Evolutionary conservation across 2,329 filamentous ascomycete species (phyloP).

Genomic region (Botrytis byssoidea): DNA sequence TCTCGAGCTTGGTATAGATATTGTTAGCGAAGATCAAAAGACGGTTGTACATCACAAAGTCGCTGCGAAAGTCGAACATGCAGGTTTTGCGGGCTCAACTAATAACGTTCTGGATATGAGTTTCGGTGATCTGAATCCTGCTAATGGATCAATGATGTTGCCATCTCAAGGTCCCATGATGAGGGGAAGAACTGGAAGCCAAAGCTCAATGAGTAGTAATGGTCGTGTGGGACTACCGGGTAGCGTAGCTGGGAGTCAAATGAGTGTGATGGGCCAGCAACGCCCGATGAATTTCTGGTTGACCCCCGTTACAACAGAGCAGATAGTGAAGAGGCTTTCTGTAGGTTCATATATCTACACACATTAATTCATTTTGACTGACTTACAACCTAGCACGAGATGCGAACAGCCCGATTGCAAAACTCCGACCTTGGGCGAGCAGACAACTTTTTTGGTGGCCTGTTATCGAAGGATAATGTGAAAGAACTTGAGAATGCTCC

Average conservation of each 20-base stretch:
- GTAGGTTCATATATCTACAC: constrained; percentile 28
- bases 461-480: constrained; percentile 70
- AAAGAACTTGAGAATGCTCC: constrained; percentile 58
- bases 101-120: constrained; percentile 83
- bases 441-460: constrained; percentile 73
- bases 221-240: constrained; percentile 54
- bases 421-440: constrained; percentile 81
- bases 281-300: constrained; percentile 80
- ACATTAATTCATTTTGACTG: constrained; percentile 24
- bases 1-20: constrained; percentile 93
- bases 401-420: constrained; percentile 85
- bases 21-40: constrained; percentile 97
- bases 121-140: constrained; percentile 86
- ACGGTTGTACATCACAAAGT: constrained; percentile 99
- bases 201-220: constrained; percentile 60
- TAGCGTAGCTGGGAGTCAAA: constrained; percentile 55
- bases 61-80: constrained; percentile 92
- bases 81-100: constrained; percentile 73
- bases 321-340: constrained; percentile 76
- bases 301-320: constrained; percentile 86
- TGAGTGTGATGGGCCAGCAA: constrained; percentile 63
- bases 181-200: constrained; percentile 67
- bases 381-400: constrained; percentile 64
- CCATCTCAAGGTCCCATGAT: constrained; percentile 66
- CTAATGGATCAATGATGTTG: constrained; percentile 67